Percentiles rank a stretch among this genome's conserved stretches.
These are phyloP conservation scores for Malassezia equina DNA, from an alignment of 1,284 basidiomycete species.

Conservation along the genomic window DNA sequence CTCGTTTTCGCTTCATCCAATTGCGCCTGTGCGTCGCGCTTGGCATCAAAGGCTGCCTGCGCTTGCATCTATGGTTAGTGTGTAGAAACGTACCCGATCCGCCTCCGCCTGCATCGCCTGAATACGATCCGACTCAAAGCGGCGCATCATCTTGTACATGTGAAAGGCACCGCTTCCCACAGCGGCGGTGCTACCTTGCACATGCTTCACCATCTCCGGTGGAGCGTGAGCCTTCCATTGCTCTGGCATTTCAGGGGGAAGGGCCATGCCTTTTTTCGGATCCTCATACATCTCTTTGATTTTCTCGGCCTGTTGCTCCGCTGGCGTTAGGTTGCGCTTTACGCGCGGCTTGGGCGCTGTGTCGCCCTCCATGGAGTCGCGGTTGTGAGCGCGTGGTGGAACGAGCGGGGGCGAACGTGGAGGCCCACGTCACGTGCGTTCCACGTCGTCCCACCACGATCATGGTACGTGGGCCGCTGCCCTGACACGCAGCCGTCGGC, in stretches of 20 bases:
- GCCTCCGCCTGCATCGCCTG: slow-evolving; percentile 77
- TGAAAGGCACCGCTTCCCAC: slow-evolving; percentile 54
- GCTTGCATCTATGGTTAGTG: slow-evolving; percentile 17
- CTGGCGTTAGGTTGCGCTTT: slow-evolving; percentile 22
- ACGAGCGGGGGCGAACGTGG: not conserved
- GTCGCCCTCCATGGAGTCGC: not conserved
- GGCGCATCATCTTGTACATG: slow-evolving; percentile 88
- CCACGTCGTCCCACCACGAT: not conserved
- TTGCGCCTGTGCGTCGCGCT: slow-evolving; percentile 17
- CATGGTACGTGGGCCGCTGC: slow-evolving; percentile 7
- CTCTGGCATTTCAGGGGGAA: slow-evolving; percentile 25
- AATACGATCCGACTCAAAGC: slow-evolving; percentile 87
- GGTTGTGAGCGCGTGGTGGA: no score
- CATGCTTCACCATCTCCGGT: slow-evolving; percentile 67
- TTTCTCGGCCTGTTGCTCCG: slow-evolving; percentile 34
- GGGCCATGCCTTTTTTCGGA: slow-evolving; percentile 27
- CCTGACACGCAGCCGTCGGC: slow-evolving; percentile 13
- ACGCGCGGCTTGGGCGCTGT: not conserved
- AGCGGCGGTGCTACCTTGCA: slow-evolving; percentile 43
- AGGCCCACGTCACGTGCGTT: slow-evolving; percentile 1
- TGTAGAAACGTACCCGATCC: slow-evolving; percentile 58
- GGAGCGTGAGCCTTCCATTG: slow-evolving; percentile 29
- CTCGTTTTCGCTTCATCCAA: slow-evolving; percentile 47
- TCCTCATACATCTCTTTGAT: slow-evolving; percentile 36
- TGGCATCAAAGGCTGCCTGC: slow-evolving; percentile 26